Evolutionary conservation across 208 protist genomes (phyloP).

Genomic region (Trypanosoma theileri): DNA sequence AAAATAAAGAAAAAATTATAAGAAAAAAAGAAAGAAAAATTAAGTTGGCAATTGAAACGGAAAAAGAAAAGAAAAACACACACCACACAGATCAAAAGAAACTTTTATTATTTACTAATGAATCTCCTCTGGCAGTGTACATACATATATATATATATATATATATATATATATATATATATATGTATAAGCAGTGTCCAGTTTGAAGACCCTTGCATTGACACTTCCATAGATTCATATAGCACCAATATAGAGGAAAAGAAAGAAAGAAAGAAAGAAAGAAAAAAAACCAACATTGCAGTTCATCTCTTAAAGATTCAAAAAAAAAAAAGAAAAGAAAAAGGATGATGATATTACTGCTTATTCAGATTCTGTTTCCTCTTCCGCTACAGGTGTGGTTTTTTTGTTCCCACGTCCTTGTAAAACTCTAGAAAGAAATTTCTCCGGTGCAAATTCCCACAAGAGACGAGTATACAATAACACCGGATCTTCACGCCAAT

Average conservation of each 20-base stretch:
- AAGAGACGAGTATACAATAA: slow-evolving; percentile 75
- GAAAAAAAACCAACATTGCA: not conserved
- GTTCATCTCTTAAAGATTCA: not conserved
- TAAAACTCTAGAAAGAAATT: slow-evolving; percentile 43
- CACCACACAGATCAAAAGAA: too few species aligned
- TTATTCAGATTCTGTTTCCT: slow-evolving; percentile 2
- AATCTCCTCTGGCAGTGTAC: too few species aligned
- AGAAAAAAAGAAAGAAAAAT: too few species aligned
- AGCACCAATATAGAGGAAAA: not conserved
- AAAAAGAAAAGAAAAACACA: too few species aligned
- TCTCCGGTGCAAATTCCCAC: slow-evolving; percentile 69
- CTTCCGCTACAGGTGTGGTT: not conserved
- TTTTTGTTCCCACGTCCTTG: slow-evolving; percentile 4
- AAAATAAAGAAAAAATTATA: too few species aligned
- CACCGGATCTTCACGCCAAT: slow-evolving; percentile 60
- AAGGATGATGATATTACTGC: slow-evolving; percentile 5
- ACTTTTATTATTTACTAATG: too few species aligned
- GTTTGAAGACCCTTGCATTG: too few species aligned
- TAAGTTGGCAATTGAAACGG: too few species aligned
- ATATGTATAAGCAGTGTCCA: too few species aligned
- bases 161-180: too few species aligned
- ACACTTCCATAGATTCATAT: not conserved
- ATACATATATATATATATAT: too few species aligned
- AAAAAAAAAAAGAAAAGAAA: slow-evolving; percentile 13
- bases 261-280: slow-evolving; percentile 17